Evolutionary conservation across 2,329 filamentous ascomycete genomes (phyloP), one percentile per base, ranked within the genome.

Genomic region (Neoscytalidium dimidiatum): DNA sequence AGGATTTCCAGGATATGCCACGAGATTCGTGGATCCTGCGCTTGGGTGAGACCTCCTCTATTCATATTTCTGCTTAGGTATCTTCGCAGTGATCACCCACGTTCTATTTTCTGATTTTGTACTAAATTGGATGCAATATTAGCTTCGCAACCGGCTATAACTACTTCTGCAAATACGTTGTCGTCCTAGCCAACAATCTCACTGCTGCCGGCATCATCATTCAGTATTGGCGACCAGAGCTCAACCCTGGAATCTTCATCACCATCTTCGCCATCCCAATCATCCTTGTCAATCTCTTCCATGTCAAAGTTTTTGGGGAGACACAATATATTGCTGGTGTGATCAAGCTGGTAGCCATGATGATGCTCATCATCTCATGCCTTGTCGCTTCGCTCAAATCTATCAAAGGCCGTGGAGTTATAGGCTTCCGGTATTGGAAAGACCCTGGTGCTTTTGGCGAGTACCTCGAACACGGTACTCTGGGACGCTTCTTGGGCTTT

Each of bases 101-200:
- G n/a, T n/a, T n/a, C n/a, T 17, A 51, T 13, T 21, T 64, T 26
- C 19, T 35, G 14, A 64, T 23, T 31, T 21, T 62, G 5, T 14
- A 64, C 17, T 14, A n/a, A 3, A 43, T 26, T 58, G 14, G 21
- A 14, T 3, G 13, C 7, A 6, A 26, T 26, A 9, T n/a, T 13
- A 61, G 57, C 6, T 93, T 93, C 71, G 84, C 90, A 21, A 90
- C 92, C 84, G 91, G 91, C 21, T 94, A 90, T 90, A 88, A 92
- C 66, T 94, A 94, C 78, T 93, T 89, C 88, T 92, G 92, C 73
- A 63, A 63, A 35, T 63, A 63, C 48, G 49, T 88, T 85, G 41
- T 94, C 88, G 89, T 84, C 87, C 86, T 90, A 65, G 92, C 90
- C 0, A 91, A 86, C 9, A 90, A 94, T 73, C 80, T 93, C 38